Evolutionary conservation across 176 grass and related monocot species (phyloP), one percentile per base, ranked within the genome.

Genomic region (Urochloa ruziziensis): DNA sequence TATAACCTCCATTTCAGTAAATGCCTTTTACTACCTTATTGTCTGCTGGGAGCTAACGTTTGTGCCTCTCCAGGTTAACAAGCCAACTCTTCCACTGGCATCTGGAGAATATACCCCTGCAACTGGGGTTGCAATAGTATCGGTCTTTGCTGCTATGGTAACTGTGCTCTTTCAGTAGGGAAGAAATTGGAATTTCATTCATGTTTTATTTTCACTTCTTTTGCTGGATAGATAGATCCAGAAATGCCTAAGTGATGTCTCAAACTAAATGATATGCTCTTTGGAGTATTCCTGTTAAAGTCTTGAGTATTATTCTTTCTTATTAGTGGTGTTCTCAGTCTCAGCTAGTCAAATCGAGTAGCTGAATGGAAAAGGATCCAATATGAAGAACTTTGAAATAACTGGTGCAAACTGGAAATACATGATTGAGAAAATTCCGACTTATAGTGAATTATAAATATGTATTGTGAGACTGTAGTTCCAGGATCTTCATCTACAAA

Each of bases 1-100:
- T 83, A 34, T 33, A 39, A 33, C 73, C 2, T 30, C 16, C n/a
- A 29, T 67, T 7, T 25, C 4, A 49, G 28, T 35, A 7, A 7
- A 48, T 73, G 10, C 10, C 27, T 86, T 78, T 72, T 87, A 21
- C 48, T 79, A 72, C 70, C 39, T 13, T 82, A n/a, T 43, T 4
- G 57, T 78, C 23, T 76, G 14, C 32, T 74, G 27, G 40, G 16
- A 75, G 40, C 62, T 91, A 74, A 79, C 79, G 18, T 86, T 86
- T 7, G 25, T 74, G 30, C 58, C 28, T 30, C 49, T 36, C 53
- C 71, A 96, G 97, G 89, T 99, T 82, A 99, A 99, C 89, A 99
- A 99, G 77, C 97, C 97, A 80, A 90, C 86, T 83, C 87, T 99
- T 75, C 97, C 93, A 85, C 43, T 99, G 58, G 97, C 97, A 84